A percentile compares a stretch with the other conserved stretches of the same genome.
Conservation (phyloP, 2,329 filamentous ascomycete genomes). For the Sordariomycetes sp. region DNA sequence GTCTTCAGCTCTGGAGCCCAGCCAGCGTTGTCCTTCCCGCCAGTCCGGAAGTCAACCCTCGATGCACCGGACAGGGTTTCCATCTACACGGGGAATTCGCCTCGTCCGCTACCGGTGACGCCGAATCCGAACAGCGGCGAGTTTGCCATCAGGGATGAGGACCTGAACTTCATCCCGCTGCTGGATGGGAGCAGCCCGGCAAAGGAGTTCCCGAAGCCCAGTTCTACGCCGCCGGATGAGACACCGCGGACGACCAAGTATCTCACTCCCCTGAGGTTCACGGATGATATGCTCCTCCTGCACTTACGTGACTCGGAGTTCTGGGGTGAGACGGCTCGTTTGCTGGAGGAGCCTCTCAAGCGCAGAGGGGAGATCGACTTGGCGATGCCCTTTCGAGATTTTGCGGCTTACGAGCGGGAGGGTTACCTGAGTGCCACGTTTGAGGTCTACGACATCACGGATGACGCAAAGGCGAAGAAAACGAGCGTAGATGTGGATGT, state of each 20-base stretch:
- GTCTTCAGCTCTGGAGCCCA: conserved; percentile 8
- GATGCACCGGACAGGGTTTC: conserved; percentile 16
- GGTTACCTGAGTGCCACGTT: conserved; percentile 40
- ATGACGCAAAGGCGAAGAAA: conserved; percentile 29
- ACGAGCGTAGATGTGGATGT: conserved; percentile 17
- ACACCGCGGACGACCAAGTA: conserved; percentile 6
- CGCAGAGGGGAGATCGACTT: conserved; percentile 21
- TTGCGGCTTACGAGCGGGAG: conserved; percentile 25
- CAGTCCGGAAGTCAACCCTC: conserved; percentile 16
- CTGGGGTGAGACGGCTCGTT: conserved; percentile 24
- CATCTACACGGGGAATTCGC: conserved; percentile 13
- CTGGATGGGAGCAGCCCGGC: conserved; percentile 10
- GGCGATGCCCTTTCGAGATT: conserved; percentile 18
- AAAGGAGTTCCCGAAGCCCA: conserved; percentile 10
- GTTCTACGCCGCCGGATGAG: conserved; percentile 7
- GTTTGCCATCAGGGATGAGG: conserved; percentile 16
- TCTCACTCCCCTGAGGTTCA: conserved; percentile 18
- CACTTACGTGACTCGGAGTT: conserved; percentile 32
- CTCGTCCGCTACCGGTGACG: conserved; percentile 11
- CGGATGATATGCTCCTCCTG: conserved; percentile 31
- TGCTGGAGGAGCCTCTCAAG: conserved; percentile 25
- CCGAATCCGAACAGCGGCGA: conserved; percentile 10
- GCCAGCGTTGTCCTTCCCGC: conserved; percentile 6
- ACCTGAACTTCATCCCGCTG: conserved; percentile 20
- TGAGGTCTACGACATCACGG: conserved; percentile 46